Base-by-base conservation (phyloP, 768 basidiomycete genomes). In the Phaffia tasmanica region DNA sequence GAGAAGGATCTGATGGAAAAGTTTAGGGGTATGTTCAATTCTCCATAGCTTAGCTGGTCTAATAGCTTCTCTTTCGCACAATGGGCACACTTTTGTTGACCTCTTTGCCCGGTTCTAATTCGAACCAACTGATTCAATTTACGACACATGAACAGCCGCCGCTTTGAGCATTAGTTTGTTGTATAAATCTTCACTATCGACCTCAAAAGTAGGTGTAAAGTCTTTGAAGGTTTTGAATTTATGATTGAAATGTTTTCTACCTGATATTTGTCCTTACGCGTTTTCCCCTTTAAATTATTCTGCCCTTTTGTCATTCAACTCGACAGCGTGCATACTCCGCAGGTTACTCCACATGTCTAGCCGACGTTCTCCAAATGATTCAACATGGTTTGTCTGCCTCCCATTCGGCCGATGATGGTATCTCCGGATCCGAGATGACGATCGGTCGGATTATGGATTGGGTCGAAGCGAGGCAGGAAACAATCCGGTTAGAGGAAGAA, bases 1-100 rank as follows among this genome's bases (percentile, higher is more conserved):
- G 71, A 72, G 59, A 69, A 69, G 57, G 70, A 72, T 25, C 70
- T 72, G 54, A 72, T 71, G 71, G 71, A 72, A 60, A 70, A 70
- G 63, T 72, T 72, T 42, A 68, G 70, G 64, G 70, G 71, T 71
- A n/a, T 30, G 65, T 68, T 47, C n/a, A 42, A 11, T n/a, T 64
- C 21, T 2, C 21, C 29, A n/a, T 54, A 11, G 25, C 50, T 32
- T 23, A 21, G 23, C 18, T 29, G 19, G 25, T 56, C 63, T 42
- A 60, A 11, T n/a, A 29, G 25, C 48, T 42, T 19, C 32, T 32
- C 21, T 58, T 56, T 18, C 27, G 11, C 3, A 25, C 46, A 16
- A 35, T 32, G 48, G 19, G 32, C 30, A 42, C n/a, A n/a, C n/a
- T 54, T 5, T 3, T 32, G 27, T 15, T 47, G 8, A 9, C 6